Conservation (phyloP, 345 rosid genomes). For the Geranium rotundifolium region DNA sequence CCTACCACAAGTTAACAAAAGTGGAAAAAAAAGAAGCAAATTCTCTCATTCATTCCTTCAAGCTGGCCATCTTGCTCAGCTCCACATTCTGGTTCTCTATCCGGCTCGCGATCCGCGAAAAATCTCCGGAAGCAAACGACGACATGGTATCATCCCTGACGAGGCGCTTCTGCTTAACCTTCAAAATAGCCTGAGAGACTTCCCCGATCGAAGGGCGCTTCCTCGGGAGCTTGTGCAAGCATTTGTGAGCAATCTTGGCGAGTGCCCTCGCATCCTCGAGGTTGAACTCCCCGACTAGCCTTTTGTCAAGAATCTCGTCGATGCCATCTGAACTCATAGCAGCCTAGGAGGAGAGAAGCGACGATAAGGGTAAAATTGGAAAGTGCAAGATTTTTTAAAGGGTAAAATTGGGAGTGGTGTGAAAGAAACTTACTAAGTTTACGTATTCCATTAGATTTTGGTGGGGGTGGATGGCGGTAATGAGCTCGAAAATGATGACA, state of each 20-base stretch:
- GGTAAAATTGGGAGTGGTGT: neutral
- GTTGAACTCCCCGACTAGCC: slow-evolving; percentile 47
- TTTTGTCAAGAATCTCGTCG: slow-evolving; percentile 72
- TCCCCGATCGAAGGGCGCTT: slow-evolving; percentile 75
- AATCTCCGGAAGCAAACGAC: slow-evolving; percentile 20
- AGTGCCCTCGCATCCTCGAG: slow-evolving; percentile 60
- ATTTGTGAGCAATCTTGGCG: slow-evolving; percentile 54
- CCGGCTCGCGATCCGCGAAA: slow-evolving; percentile 52
- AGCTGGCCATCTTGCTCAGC: slow-evolving; percentile 40
- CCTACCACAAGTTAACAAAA: too few species aligned
- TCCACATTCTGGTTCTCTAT: slow-evolving; percentile 65
- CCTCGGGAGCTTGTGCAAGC: slow-evolving; percentile 62
- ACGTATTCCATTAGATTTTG: slow-evolving; percentile 88
- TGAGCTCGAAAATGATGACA: slow-evolving; percentile 77
- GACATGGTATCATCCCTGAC: slow-evolving; percentile 30
- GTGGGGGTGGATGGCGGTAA: slow-evolving; percentile 88
- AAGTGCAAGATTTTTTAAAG: neutral
- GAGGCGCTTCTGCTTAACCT: slow-evolving; percentile 45
- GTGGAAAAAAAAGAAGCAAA: too few species aligned
- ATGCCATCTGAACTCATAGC: slow-evolving; percentile 76
- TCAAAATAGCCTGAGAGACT: slow-evolving; percentile 69
- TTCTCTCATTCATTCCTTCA: slow-evolving; percentile 18
- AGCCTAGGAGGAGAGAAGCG: slow-evolving; percentile 33
- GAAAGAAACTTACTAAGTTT: slow-evolving; percentile 49
- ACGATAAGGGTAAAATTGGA: neutral